Percentiles rank a stretch among this genome's conserved stretches.
These are phyloP conservation scores for Lycium ferocissimum DNA, from an alignment of 257 asterid genomes.

Conservation along the genomic window DNA sequence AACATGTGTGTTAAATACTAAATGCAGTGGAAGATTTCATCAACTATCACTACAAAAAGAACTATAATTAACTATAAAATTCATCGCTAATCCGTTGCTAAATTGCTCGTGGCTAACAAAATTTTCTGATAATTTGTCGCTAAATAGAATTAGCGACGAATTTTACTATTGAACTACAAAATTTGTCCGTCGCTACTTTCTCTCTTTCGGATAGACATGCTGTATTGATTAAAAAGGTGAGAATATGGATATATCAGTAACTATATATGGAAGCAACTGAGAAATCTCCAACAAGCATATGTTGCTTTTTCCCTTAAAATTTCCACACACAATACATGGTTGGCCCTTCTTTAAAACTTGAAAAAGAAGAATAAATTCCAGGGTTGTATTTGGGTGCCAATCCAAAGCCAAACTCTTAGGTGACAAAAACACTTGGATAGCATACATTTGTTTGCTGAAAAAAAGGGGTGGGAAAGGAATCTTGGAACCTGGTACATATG, in stretches of 20 bases:
- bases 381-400: slow-evolving; percentile 1
- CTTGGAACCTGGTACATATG: slow-evolving; percentile 18
- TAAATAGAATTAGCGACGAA: too few relatives aligned
- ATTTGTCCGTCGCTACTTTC: not conserved
- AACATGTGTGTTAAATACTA: not conserved
- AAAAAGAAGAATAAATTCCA: slow-evolving; percentile 14
- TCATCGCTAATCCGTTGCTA: too few relatives aligned
- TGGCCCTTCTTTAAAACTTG: slow-evolving; percentile 2
- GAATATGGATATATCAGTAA: not conserved
- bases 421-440: not conserved
- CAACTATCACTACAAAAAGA: too few relatives aligned
- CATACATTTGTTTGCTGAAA: not conserved
- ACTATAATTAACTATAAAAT: too few relatives aligned
- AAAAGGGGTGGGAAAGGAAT: slow-evolving; percentile 17
- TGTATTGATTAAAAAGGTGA: not conserved
- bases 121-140: too few relatives aligned
- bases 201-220: not conserved
- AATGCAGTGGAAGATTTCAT: not conserved
- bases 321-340: slow-evolving; percentile 1
- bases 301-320: not conserved
- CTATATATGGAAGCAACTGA: not conserved
- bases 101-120: too few relatives aligned
- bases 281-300: slow-evolving; percentile 10
- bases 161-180: too few relatives aligned
- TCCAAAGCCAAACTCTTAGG: slow-evolving; percentile 9